These are phyloP conservation scores for Melampsora americana DNA, from an alignment of 1,284 basidiomycete genomes.

Conservation along the genomic window DNA sequence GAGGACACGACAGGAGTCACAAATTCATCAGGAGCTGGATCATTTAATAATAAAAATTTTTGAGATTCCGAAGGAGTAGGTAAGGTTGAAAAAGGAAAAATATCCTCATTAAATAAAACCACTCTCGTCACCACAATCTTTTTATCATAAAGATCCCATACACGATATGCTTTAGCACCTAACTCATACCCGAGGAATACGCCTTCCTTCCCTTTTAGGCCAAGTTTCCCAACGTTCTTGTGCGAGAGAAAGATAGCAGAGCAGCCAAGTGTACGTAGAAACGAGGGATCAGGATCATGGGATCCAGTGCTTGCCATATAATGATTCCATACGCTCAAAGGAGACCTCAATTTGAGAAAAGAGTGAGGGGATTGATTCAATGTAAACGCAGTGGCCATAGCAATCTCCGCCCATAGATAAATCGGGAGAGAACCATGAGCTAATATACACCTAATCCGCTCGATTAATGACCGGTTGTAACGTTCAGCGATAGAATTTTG, in stretches of 20 bases:
- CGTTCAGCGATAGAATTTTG: conserved; percentile 10
- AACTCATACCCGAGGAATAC: background rate
- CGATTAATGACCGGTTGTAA: background rate
- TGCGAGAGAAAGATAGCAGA: background rate
- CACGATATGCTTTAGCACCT: background rate
- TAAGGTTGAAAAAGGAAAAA: background rate
- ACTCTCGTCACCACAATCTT: background rate
- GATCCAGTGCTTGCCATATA: background rate
- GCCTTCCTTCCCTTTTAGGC: background rate
- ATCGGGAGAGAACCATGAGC: too few relatives aligned
- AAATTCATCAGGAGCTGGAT: background rate
- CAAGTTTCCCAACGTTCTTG: background rate
- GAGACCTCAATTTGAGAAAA: background rate
- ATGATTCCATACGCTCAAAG: background rate
- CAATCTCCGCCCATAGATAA: too few relatives aligned
- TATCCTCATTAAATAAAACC: background rate
- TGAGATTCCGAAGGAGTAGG: background rate
- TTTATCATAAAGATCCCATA: background rate
- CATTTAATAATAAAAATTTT: background rate
- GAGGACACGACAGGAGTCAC: too few relatives aligned
- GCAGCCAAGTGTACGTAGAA: background rate
- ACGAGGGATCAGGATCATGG: background rate
- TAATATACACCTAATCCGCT: conserved; percentile 1
- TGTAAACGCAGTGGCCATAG: too few relatives aligned
- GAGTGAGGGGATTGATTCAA: background rate